phyloP scores from a whole-genome alignment of 2,329 filamentous ascomycete species.

The Fusarium protoensiforme region DNA sequence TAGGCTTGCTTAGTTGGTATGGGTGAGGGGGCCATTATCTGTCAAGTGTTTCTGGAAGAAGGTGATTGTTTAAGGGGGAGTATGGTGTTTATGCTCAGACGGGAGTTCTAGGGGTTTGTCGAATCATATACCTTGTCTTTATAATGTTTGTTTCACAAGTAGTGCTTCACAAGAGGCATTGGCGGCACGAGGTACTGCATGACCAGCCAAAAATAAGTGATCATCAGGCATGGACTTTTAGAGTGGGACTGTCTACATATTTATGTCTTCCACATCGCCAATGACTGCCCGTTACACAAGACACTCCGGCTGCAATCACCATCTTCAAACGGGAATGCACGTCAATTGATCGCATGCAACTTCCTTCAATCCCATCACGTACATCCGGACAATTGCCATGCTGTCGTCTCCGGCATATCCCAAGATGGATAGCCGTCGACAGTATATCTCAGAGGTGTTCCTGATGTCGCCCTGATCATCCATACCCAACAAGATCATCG shows the following conservation, averaged over 20 bases:
- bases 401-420: neutral
- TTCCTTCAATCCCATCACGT: neutral
- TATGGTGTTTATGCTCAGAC: neutral
- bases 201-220: neutral
- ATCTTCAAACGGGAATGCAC: neutral
- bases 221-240: rapidly evolving
- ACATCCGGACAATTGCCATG: neutral
- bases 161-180: neutral
- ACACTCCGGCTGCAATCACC: neutral
- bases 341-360: neutral
- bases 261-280: neutral
- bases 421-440: neutral
- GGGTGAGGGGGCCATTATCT: neutral
- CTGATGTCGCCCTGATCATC: neutral
- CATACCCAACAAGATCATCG: neutral
- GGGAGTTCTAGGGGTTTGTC: neutral
- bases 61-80: neutral
- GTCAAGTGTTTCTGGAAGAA: neutral
- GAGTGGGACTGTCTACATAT: rapidly evolving
- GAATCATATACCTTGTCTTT: neutral
- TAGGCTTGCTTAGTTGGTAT: neutral
- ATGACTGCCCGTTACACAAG: neutral
- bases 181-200: neutral
- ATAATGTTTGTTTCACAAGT: neutral
- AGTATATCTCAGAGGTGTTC: neutral